phyloP scores from a whole-genome alignment of 192 early-diverging fungal genomes.

The Coemansia reversa region DNA sequence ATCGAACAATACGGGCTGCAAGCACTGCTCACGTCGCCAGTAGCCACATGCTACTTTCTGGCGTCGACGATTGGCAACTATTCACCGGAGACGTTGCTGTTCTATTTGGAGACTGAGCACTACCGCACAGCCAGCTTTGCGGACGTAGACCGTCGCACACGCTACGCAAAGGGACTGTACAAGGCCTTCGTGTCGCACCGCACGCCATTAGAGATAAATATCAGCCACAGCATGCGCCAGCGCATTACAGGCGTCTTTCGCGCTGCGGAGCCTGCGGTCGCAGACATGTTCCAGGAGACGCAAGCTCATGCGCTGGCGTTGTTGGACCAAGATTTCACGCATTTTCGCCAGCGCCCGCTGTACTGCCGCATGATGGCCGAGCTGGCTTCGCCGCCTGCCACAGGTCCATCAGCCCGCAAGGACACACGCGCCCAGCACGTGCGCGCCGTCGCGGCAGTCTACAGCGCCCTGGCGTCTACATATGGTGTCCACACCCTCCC shows the following conservation, averaged over 20 bases:
- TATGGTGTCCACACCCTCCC: constrained; percentile 31
- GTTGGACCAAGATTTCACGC: constrained; percentile 41
- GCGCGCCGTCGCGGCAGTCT: constrained; percentile 39
- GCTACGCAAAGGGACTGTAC: constrained; percentile 51
- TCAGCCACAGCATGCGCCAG: constrained; percentile 43
- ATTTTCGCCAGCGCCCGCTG: constrained; percentile 48
- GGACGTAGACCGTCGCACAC: constrained; percentile 27
- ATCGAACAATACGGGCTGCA: constrained; percentile 53
- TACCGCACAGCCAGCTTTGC: constrained; percentile 34
- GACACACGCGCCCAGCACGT: constrained; percentile 14
- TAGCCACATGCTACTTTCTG: constrained; percentile 49
- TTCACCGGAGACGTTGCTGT: constrained; percentile 44
- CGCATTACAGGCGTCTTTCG: constrained; percentile 28
- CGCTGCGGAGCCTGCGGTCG: constrained; percentile 11
- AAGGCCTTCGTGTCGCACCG: constrained; percentile 49
- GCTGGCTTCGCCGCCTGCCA: constrained; percentile 15
- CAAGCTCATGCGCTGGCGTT: constrained; percentile 36
- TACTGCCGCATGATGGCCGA: constrained; percentile 47
- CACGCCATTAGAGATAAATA: constrained; percentile 51
- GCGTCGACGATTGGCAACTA: constrained; percentile 36
- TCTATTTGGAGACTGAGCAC: constrained; percentile 49
- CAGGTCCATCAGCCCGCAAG: constrained; percentile 13
- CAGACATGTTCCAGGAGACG: constrained; percentile 37
- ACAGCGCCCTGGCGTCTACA: constrained; percentile 28
- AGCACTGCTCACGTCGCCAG: constrained; percentile 44